A percentile compares a stretch with the other conserved stretches of the same genome.
Evolutionary conservation across 805 yeast species (phyloP).

Genomic region (Yarrowia divulgata): DNA sequence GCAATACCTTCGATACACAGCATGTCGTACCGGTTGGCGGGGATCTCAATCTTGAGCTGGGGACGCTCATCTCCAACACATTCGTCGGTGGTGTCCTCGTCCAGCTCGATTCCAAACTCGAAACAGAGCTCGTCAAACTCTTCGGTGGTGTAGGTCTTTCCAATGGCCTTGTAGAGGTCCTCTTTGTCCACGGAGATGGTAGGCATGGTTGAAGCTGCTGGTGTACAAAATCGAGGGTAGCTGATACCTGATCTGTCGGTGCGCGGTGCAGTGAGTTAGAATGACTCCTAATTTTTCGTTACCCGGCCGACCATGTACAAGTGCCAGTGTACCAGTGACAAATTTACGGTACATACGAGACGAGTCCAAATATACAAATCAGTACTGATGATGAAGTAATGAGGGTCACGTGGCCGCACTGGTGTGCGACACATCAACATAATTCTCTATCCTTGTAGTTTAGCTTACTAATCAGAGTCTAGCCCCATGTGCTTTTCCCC

Average conservation of each 20-base stretch:
- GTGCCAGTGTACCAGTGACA: too few relatives aligned
- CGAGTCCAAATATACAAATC: too few relatives aligned
- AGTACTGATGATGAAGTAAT: too few relatives aligned
- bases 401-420: too few relatives aligned
- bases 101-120: constrained; percentile 96
- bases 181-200: constrained; percentile 94
- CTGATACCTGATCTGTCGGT: constrained; percentile 22
- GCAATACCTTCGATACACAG: constrained; percentile 98
- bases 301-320: constrained; percentile 8
- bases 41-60: constrained; percentile 94
- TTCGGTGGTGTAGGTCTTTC: constrained; percentile 66
- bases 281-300: constrained; percentile 38
- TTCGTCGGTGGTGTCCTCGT: constrained; percentile 91
- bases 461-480: too few relatives aligned
- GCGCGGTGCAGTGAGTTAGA: background rate
- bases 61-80: constrained; percentile 94
- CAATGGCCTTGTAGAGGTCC: constrained; percentile 85
- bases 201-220: constrained; percentile 67
- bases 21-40: constrained; percentile 98
- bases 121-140: constrained; percentile 98
- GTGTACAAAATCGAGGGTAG: background rate
- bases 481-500: too few relatives aligned
- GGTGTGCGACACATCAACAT: too few relatives aligned
- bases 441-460: too few relatives aligned
- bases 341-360: too few relatives aligned